Percentiles rank a stretch among this genome's conserved stretches.
These are phyloP conservation scores for Dendryphion nanum DNA, from an alignment of 2,329 filamentous ascomycete genomes.

Conservation along the genomic window DNA sequence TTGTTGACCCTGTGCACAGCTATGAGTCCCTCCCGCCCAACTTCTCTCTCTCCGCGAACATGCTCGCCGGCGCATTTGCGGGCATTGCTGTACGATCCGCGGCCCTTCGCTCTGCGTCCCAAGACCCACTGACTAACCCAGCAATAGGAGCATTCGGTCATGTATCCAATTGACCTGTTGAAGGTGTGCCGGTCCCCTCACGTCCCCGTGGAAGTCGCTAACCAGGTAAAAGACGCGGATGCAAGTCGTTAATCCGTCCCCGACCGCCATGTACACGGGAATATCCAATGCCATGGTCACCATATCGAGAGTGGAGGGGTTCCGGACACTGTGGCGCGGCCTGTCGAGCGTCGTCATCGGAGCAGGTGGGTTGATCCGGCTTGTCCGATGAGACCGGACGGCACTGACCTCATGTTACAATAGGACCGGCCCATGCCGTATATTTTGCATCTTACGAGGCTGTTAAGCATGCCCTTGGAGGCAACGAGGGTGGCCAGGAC, in stretches of 20 bases:
- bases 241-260: conserved; percentile 87
- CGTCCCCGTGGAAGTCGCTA: conserved; percentile 10
- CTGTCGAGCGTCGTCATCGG: conserved; percentile 95
- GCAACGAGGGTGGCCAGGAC: conserved; percentile 81
- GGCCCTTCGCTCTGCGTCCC: conserved; percentile 11
- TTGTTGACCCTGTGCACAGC: conserved; percentile 47
- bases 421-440: conserved; percentile 93
- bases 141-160: conserved; percentile 88
- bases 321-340: conserved; percentile 91
- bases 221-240: conserved; percentile 76
- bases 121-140: conserved; percentile 20
- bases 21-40: conserved; percentile 95
- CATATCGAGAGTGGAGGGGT: conserved; percentile 85
- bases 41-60: conserved; percentile 91
- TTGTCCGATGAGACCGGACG: conserved; percentile 3
- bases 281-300: conserved; percentile 90
- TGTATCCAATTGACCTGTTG: conserved; percentile 97
- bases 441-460: conserved; percentile 98
- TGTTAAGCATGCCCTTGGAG: conserved; percentile 93
- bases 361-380: conserved; percentile 61
- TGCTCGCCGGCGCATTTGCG: conserved; percentile 93
- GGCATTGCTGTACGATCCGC: conserved; percentile 77
- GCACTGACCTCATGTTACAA: conserved; percentile 22
- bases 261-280: conserved; percentile 79
- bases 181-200: conserved; percentile 63